Evolutionary conservation across 371 early-diverging fungal genomes (phyloP), one percentile per base, ranked within the genome.

Genomic region (Apophysomyces trapeziformis): DNA sequence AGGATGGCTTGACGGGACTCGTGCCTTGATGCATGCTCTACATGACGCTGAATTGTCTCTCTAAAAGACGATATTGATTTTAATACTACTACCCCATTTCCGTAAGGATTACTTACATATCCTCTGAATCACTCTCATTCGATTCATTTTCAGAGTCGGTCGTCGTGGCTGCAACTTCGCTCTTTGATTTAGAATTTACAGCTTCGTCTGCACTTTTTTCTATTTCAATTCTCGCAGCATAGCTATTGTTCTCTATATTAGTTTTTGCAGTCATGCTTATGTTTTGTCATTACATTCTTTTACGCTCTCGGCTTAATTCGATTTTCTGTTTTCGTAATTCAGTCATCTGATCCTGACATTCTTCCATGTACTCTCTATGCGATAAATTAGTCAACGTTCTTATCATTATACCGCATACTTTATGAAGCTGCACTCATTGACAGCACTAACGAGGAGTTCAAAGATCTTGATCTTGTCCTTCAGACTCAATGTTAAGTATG

Each of bases 221-320:
- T 35, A 76, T 58, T 26, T 77, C 81, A 26, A 68, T 64, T 65
- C 77, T 73, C 32, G 75, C 82, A 5, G 76, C 67, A 63, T 57
- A 60, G 50, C 70, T 80, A 59, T 16, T 35, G 38, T 13, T 26
- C 1, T 26, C 32, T 2, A 26, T 26, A 26, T 26, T 26, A 26
- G 32, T 2, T 26, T 26, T 26, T 26, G 32, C 32, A 26, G 32
- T 26, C 32, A 26, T 26, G 32, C 32, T 1, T 26, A n/a, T 14
- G 9, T 38, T 7, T 11, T n/a, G 12, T 41, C 59, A 72, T 71
- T 75, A 73, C 64, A 83, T 72, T 39, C 82, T 69, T 60, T 83
- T 87, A 21, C 80, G 70, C 57, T 92, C 90, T 67, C 87, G 84
- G 59, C 86, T 87, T 26, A 90, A 54, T 14, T 92, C 92, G n/a